Evolutionary conservation across 1,284 basidiomycete species (phyloP), one percentile per base, ranked within the genome.

Genomic region (Neonothopanus nambi): DNA sequence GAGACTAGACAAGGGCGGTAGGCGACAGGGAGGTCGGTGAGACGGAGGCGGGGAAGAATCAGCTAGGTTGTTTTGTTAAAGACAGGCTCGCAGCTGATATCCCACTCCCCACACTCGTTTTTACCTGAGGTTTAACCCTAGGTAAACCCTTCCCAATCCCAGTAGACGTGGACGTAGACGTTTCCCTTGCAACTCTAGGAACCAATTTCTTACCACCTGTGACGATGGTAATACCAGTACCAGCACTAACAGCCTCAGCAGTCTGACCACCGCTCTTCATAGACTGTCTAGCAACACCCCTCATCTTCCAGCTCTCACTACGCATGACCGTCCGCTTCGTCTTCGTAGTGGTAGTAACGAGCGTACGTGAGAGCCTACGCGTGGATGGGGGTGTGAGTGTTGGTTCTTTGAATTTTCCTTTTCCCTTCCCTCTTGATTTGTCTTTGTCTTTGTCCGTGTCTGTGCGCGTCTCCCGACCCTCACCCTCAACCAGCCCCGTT

Each of bases 1-100:
- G 43, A 28, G 26, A 30, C n/a, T 33, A 43, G 47, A 66, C 66
- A 13, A 64, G 63, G 20, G 82, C 79, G 39, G 87, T 87, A 56
- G 87, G 87, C 4, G 89, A 91, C 67, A 79, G 89, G 41, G 84
- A 95, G 23, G 87, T 95, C 11, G 83, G 93, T 51, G 89, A 95
- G 18, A 95, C 93, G 0, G 92, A 96, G 59, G 94, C n/a, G n/a
- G n/a, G n/a, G n/a, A 96, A 69, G 93, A 92, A 6, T 87, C 95
- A 44, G 92, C 95, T 20, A 76, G 93, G 37, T 89, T 92, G 12
- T 96, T 95, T 71, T 92, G 89, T 3, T 95, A 95, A 62, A 81
- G 87, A 85, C 68, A 76, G 83, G 74, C 6, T 3, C n/a, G 15
- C 5, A 39, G 38, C 15, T 39, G 15, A 39, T 39, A 39, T 39